A percentile compares a stretch with the other conserved stretches of the same genome.
These are phyloP conservation scores for Chaetomiaceae sp. DNA, from an alignment of 2,329 filamentous ascomycete genomes.

Conservation along the genomic window DNA sequence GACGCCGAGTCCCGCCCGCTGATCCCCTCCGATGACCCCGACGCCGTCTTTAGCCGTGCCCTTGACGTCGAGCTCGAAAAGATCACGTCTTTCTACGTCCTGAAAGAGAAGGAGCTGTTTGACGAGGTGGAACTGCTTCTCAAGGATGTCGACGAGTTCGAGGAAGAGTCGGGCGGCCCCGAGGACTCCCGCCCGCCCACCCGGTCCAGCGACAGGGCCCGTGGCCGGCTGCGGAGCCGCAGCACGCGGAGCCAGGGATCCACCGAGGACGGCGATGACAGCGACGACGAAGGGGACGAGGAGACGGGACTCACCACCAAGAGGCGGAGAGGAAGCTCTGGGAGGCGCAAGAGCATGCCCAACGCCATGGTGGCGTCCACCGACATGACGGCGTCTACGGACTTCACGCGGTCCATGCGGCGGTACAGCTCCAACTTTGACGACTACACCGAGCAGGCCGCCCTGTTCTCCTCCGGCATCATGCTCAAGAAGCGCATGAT, in stretches of 20 bases:
- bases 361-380: conserved; percentile 39
- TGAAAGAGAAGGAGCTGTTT: conserved; percentile 85
- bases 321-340: conserved; percentile 34
- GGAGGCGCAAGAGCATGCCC: conserved; percentile 37
- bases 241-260: conserved; percentile 44
- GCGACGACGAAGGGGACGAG: conserved; percentile 60
- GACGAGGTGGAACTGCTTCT: conserved; percentile 76
- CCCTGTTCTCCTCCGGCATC: conserved; percentile 64
- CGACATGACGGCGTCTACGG: conserved; percentile 60
- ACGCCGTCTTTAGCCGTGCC: conserved; percentile 74
- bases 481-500: conserved; percentile 91
- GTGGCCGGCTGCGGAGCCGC: conserved; percentile 24
- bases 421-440: conserved; percentile 68
- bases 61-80: conserved; percentile 91
- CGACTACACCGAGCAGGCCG: conserved; percentile 71
- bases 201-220: conserved; percentile 22
- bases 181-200: conserved; percentile 32
- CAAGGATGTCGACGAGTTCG: conserved; percentile 65
- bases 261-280: conserved; percentile 60
- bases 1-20: conserved; percentile 86
- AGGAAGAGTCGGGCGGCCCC: conserved; percentile 36
- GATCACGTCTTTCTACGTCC: conserved; percentile 81
- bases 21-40: conserved; percentile 68
- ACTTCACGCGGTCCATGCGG: conserved; percentile 42
- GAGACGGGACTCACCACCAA: conserved; percentile 48